Percentiles rank a stretch among this genome's conserved stretches.
These are phyloP conservation scores for Nitzschia inconspicua DNA, from an alignment of 108 stramenopile genomes.

Conservation along the genomic window DNA sequence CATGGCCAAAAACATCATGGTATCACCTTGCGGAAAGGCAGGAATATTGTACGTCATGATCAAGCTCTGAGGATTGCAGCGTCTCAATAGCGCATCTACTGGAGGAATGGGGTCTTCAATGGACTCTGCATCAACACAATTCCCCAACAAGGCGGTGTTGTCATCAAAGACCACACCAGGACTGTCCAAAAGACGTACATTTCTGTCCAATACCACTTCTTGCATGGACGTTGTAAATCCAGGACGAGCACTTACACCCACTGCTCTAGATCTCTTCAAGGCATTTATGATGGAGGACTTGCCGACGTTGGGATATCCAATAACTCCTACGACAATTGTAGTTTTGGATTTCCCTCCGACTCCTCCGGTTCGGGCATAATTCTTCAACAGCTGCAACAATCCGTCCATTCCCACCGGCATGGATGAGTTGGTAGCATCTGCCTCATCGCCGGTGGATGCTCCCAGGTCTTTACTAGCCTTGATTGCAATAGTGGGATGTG, in stretches of 20 bases:
- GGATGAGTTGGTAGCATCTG: slow-evolving; percentile 52
- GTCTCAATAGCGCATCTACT: slow-evolving; percentile 77
- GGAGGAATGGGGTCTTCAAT: slow-evolving; percentile 93
- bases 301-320: slow-evolving; percentile 91
- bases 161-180: slow-evolving; percentile 98
- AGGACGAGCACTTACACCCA: slow-evolving; percentile 93
- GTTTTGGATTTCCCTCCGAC: slow-evolving; percentile 68
- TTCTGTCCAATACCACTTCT: slow-evolving; percentile 95
- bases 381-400: slow-evolving; percentile 94
- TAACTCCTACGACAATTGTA: slow-evolving; percentile 87
- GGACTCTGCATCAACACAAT: slow-evolving; percentile 94
- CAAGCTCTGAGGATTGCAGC: slow-evolving; percentile 82
- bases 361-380: slow-evolving; percentile 90
- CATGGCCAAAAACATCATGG: slow-evolving; percentile 90
- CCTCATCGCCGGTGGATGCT: slow-evolving; percentile 46
- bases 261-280: slow-evolving; percentile 88
- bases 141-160: slow-evolving; percentile 55
- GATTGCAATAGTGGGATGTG: slow-evolving; percentile 93
- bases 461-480: slow-evolving; percentile 72
- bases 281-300: slow-evolving; percentile 95
- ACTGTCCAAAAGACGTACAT: slow-evolving; percentile 94
- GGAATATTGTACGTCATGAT: slow-evolving; percentile 96
- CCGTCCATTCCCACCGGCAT: slow-evolving; percentile 92
- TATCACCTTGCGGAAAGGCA: slow-evolving; percentile 81
- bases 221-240: slow-evolving; percentile 97